phyloP scores from a whole-genome alignment of 768 basidiomycete species.

The Naematelia aurantialba region DNA sequence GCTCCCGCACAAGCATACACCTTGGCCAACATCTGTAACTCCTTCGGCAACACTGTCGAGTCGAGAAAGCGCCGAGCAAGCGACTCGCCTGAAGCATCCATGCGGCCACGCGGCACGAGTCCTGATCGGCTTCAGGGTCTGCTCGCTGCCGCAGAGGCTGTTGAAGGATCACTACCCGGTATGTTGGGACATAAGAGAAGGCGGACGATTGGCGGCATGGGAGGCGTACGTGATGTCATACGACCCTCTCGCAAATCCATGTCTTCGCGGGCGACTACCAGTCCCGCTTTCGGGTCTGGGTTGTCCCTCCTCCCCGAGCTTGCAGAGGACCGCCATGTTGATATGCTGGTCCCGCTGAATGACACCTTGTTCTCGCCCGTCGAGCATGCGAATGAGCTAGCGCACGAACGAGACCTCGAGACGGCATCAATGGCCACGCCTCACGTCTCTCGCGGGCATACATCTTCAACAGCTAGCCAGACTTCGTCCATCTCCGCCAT shows the following conservation, averaged over 20 bases:
- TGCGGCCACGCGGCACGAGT: conserved; percentile 17
- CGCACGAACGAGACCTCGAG: conserved; percentile 5
- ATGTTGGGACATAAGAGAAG: conserved; percentile 33
- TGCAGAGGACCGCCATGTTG: conserved; percentile 11
- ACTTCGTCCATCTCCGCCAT: conserved; percentile 6
- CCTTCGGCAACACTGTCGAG: conserved; percentile 4
- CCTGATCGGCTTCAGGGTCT: conserved; percentile 37
- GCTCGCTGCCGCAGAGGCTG: conserved; percentile 38
- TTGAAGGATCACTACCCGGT: conserved; percentile 33
- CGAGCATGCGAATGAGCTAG: conserved; percentile 4
- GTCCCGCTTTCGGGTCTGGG: conserved; percentile 18
- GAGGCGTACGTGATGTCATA: conserved; percentile 26
- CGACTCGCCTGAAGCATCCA: conserved; percentile 22
- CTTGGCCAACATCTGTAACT: conserved; percentile 22
- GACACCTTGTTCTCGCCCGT: conserved; percentile 14
- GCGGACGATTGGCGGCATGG: conserved; percentile 35
- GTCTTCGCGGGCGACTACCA: conserved; percentile 17
- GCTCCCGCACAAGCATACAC: conserved; percentile 23
- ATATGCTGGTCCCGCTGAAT: conserved; percentile 23
- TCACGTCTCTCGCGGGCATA: conserved; percentile 1
- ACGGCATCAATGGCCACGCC: conserved; percentile 1
- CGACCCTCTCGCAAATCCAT: conserved; percentile 9
- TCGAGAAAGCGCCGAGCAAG: conserved; percentile 25
- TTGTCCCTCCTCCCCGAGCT: conserved; percentile 11
- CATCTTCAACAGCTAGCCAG: conserved; percentile 3